Percentiles rank a stretch among this genome's conserved stretches.
phyloP scores from a whole-genome alignment of 176 grass and related monocot species.

The Rhynchospora pubera region DNA sequence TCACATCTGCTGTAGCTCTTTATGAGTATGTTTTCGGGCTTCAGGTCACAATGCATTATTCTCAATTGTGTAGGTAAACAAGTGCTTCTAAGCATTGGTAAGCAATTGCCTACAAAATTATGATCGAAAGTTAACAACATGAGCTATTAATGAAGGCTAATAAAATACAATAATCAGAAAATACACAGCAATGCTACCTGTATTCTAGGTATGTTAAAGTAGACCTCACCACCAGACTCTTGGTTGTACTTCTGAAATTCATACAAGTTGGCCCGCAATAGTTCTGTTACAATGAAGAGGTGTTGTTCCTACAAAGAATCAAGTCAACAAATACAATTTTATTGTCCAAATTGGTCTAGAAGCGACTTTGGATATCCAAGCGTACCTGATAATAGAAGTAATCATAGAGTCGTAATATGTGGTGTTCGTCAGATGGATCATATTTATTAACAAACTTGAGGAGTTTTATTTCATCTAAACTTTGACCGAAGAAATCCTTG shows the following conservation, averaged over 20 bases:
- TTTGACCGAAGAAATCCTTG: conserved; percentile 98
- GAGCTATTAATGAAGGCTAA: background rate
- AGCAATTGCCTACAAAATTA: conserved; percentile 59
- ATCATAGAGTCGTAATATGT: conserved; percentile 86
- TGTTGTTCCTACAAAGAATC: conserved; percentile 73
- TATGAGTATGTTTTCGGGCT: conserved; percentile 96
- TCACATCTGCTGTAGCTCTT: conserved; percentile 98
- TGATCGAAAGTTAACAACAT: background rate
- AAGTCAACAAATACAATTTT: conserved; percentile 16
- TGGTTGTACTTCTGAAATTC: conserved; percentile 98
- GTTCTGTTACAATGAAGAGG: conserved; percentile 94
- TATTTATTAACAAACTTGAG: conserved; percentile 92
- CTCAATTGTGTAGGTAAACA: conserved; percentile 77
- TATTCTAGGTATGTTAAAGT: conserved; percentile 88
- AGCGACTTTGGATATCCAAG: conserved; percentile 13
- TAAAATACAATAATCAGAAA: conserved; percentile 2
- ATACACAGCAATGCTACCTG: conserved; percentile 38
- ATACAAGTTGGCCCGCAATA: conserved; percentile 83
- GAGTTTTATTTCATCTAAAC: conserved; percentile 96
- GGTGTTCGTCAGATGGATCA: conserved; percentile 73
- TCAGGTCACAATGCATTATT: conserved; percentile 91
- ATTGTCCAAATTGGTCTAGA: conserved; percentile 16
- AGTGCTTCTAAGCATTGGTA: conserved; percentile 86
- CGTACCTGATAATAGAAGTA: conserved; percentile 94
- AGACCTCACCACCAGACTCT: conserved; percentile 58